Conservation (phyloP, 2,329 filamentous ascomycete genomes). For the Fusarium decemcellulare region DNA sequence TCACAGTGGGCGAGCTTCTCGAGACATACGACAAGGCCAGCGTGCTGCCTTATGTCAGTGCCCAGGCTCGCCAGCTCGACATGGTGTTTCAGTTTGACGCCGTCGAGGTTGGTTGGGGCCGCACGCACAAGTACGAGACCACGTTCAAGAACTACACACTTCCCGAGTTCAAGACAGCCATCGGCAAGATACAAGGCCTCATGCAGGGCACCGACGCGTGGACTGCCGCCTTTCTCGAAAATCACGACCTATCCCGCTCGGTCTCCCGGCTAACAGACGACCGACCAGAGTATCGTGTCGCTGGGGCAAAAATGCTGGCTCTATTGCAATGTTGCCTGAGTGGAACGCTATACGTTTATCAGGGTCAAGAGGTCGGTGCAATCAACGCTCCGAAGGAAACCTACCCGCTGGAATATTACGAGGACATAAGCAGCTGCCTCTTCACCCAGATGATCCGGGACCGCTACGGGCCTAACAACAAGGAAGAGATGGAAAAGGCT, state of each 20-base stretch:
- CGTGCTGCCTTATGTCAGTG: conserved; percentile 73
- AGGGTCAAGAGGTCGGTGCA: conserved; percentile 77
- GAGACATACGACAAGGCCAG: conserved; percentile 70
- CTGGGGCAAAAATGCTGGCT: conserved; percentile 71
- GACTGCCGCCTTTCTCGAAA: conserved; percentile 76
- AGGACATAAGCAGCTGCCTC: conserved; percentile 64
- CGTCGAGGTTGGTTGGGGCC: conserved; percentile 71
- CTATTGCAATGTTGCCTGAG: conserved; percentile 65
- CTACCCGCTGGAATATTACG: conserved; percentile 70
- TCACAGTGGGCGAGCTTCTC: conserved; percentile 80
- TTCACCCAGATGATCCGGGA: conserved; percentile 52
- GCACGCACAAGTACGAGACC: conserved; percentile 67
- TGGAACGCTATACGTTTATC: conserved; percentile 76
- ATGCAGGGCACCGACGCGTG: conserved; percentile 69
- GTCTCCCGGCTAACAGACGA: conserved; percentile 69
- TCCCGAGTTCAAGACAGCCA: conserved; percentile 62
- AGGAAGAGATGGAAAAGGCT: conserved; percentile 53
- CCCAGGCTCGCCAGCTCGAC: conserved; percentile 71
- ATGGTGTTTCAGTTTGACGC: conserved; percentile 81
- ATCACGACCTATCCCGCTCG: conserved; percentile 74
- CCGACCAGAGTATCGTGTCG: conserved; percentile 60
- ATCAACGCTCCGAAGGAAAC: conserved; percentile 71
- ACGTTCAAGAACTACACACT: conserved; percentile 60
- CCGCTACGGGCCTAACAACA: conserved; percentile 38
- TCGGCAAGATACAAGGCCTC: conserved; percentile 65